phyloP scores from a whole-genome alignment of 306 rosid species.

The Trichosanthes cucumerina region DNA sequence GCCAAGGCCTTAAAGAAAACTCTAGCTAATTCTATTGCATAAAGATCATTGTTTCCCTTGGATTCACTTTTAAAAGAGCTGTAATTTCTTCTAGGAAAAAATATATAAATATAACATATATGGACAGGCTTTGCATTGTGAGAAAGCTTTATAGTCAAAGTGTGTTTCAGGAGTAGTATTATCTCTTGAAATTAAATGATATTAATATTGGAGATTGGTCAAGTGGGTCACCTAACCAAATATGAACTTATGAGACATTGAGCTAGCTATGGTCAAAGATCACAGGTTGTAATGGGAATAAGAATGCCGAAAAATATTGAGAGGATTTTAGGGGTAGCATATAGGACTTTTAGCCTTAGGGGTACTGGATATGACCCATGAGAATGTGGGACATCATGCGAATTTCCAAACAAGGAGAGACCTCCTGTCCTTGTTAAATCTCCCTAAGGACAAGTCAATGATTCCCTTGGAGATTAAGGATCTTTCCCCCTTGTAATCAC shows the following conservation, averaged over 20 bases:
- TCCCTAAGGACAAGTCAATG: not conserved
- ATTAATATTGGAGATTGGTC: not conserved
- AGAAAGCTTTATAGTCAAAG: not conserved
- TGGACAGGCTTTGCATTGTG: not conserved
- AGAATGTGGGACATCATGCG: not conserved
- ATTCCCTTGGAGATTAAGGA: not conserved
- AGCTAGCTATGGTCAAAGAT: not conserved
- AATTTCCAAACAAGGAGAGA: not conserved
- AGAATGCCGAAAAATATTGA: not conserved
- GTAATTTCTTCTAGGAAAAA: not conserved
- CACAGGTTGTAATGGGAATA: not conserved
- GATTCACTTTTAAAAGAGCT: not conserved
- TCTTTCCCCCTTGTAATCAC: not conserved
- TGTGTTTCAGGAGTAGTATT: not conserved
- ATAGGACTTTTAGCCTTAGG: too few species aligned
- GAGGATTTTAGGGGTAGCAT: too few species aligned
- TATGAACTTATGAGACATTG: not conserved
- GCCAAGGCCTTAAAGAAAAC: too few species aligned
- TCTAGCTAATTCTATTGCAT: too few species aligned
- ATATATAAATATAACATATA: too few species aligned
- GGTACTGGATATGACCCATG: not conserved
- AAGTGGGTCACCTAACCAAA: not conserved
- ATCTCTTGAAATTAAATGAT: not conserved
- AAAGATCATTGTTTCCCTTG: too few species aligned
- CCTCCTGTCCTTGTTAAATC: not conserved